A percentile compares a stretch with the other conserved stretches of the same genome.
These are phyloP conservation scores for Chondrostereum purpureum DNA, from an alignment of 1,284 basidiomycete species.

Conservation along the genomic window DNA sequence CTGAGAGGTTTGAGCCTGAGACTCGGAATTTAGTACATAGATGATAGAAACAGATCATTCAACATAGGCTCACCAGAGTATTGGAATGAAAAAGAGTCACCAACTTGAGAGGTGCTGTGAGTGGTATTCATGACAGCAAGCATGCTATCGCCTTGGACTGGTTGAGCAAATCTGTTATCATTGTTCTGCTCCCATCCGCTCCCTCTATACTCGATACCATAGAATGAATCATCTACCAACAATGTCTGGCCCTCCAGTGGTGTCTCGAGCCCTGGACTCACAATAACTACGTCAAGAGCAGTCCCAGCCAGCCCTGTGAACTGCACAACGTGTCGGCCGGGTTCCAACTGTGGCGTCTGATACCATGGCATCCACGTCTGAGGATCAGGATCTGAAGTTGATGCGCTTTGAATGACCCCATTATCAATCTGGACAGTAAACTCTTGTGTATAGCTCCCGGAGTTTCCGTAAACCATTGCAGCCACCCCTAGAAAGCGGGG, in stretches of 20 bases:
- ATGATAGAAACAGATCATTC: not conserved
- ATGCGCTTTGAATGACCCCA: not conserved
- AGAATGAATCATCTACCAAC: constrained; percentile 12
- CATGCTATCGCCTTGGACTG: constrained; percentile 6
- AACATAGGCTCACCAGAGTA: constrained; percentile 5
- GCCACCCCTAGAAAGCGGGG: not conserved
- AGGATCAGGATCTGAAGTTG: constrained; percentile 2
- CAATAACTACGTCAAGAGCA: constrained; percentile 10
- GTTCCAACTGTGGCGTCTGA: constrained; percentile 2
- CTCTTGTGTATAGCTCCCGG: not conserved
- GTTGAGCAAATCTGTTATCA: not conserved
- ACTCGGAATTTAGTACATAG: too few relatives aligned
- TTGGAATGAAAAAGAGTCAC: constrained; percentile 11
- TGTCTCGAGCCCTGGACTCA: constrained; percentile 8
- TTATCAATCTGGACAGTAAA: constrained; percentile 2
- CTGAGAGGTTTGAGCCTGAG: not conserved
- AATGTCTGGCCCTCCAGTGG: constrained; percentile 8
- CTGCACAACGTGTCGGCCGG: constrained; percentile 2
- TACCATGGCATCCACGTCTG: constrained; percentile 10
- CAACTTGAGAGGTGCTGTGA: constrained; percentile 3
- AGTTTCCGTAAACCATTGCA: not conserved
- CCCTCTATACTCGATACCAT: constrained; percentile 10
- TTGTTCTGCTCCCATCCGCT: constrained; percentile 5
- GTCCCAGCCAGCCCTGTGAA: constrained; percentile 2
- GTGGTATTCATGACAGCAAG: constrained; percentile 5